These are phyloP conservation scores for Groenewaldozyma auringiensis DNA, from an alignment of 1,139 yeast genomes.

Conservation along the genomic window DNA sequence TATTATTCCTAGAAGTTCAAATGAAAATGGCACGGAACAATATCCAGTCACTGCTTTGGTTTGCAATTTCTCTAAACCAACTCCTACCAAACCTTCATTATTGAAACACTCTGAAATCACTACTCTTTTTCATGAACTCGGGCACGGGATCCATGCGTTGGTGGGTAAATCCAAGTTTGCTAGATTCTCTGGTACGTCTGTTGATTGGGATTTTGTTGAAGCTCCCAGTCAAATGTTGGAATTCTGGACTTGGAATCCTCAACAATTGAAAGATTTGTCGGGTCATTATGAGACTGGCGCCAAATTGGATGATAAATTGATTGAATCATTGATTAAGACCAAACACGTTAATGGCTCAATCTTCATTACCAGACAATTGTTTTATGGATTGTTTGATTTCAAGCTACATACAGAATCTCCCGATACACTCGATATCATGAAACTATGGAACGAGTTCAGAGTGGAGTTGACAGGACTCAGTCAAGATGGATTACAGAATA, in stretches of 20 bases:
- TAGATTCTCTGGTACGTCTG: slow-evolving; percentile 67
- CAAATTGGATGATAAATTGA: slow-evolving; percentile 49
- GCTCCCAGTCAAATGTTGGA: slow-evolving; percentile 88
- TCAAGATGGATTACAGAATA: slow-evolving; percentile 43
- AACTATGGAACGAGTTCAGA: slow-evolving; percentile 57
- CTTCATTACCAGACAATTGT: slow-evolving; percentile 64
- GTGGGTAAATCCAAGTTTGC: slow-evolving; percentile 58
- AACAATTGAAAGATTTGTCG: slow-evolving; percentile 52
- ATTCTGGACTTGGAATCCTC: slow-evolving; percentile 77
- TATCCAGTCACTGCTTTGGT: slow-evolving; percentile 72
- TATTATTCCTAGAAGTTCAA: slow-evolving; percentile 52
- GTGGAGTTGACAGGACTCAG: slow-evolving; percentile 50
- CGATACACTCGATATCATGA: slow-evolving; percentile 31
- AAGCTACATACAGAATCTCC: slow-evolving; percentile 48
- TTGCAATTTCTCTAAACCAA: slow-evolving; percentile 77
- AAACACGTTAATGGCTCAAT: slow-evolving; percentile 74
- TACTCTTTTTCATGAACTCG: slow-evolving; percentile 83
- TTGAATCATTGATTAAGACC: slow-evolving; percentile 53
- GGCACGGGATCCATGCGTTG: slow-evolving; percentile 80
- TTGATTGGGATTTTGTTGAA: slow-evolving; percentile 80
- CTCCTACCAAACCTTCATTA: slow-evolving; percentile 61
- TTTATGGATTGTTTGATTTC: slow-evolving; percentile 72
- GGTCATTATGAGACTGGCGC: slow-evolving; percentile 55
- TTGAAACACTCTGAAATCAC: slow-evolving; percentile 72
- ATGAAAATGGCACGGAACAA: slow-evolving; percentile 43